Evolutionary conservation across 2,329 filamentous ascomycete species (phyloP).

Genomic region (Pezicula neosporulosa): DNA sequence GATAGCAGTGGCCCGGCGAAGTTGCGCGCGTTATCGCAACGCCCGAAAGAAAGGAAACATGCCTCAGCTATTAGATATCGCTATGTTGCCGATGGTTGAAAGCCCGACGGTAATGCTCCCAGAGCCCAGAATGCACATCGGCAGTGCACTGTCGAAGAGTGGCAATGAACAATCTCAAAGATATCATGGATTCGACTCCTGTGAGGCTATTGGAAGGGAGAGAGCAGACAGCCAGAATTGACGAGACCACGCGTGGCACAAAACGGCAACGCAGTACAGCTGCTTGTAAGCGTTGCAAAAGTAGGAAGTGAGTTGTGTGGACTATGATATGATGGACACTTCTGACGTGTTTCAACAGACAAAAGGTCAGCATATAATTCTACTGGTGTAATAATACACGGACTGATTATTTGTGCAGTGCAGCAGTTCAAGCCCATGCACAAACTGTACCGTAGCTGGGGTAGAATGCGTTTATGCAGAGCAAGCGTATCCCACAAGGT

Average conservation of each 20-base stretch:
- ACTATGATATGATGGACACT: neutral
- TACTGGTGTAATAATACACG: neutral
- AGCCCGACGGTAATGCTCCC: neutral
- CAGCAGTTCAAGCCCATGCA: neutral
- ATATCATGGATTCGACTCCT: neutral
- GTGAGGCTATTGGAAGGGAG: neutral
- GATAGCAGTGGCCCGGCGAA: no score
- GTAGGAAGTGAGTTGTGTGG: neutral
- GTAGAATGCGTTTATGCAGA: neutral
- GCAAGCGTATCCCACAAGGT: neutral
- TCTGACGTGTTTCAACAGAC: neutral
- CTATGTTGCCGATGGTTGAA: no score
- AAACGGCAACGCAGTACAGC: neutral
- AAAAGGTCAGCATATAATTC: neutral
- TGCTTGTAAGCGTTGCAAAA: constrained; percentile 1
- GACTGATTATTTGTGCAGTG: neutral
- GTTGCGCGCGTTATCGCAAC: no score
- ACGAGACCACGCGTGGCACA: neutral
- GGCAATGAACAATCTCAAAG: no score
- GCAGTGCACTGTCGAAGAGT: neutral
- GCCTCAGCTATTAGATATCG: no score
- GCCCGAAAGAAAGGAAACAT: no score
- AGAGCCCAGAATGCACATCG: neutral
- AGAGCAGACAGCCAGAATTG: neutral
- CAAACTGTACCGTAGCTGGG: neutral